phyloP scores from a whole-genome alignment of 805 yeast genomes.

The Barnettozyma californica region DNA sequence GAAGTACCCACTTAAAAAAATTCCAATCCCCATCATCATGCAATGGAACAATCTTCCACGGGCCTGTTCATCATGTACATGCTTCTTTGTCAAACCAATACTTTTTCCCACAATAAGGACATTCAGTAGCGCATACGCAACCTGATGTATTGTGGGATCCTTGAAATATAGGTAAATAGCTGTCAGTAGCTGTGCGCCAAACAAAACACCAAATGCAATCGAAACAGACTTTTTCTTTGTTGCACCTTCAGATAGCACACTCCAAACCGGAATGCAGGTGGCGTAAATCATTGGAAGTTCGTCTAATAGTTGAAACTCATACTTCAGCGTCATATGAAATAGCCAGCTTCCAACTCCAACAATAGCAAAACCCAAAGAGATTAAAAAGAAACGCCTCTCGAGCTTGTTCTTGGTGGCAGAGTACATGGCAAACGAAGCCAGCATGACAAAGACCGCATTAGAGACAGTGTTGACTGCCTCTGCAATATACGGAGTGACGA shows the following conservation, averaged over 20 bases:
- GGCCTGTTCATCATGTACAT: constrained; percentile 47
- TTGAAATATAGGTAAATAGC: constrained; percentile 64
- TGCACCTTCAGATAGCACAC: constrained; percentile 59
- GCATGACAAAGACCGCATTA: constrained; percentile 49
- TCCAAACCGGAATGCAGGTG: constrained; percentile 92
- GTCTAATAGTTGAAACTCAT: constrained; percentile 86
- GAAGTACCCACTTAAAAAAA: constrained; percentile 69
- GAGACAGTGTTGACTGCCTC: constrained; percentile 87
- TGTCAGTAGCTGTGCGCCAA: constrained; percentile 60
- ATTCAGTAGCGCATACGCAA: constrained; percentile 75
- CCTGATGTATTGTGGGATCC: constrained; percentile 86
- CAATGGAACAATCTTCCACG: constrained; percentile 47
- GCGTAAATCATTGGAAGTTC: constrained; percentile 98
- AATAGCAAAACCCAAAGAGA: constrained; percentile 73
- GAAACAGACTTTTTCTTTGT: constrained; percentile 31
- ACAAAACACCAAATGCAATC: constrained; percentile 43
- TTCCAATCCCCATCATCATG: constrained; percentile 52
- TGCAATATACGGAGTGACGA: constrained; percentile 78
- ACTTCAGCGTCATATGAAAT: constrained; percentile 92
- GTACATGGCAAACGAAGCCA: constrained; percentile 60
- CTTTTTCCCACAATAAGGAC: constrained; percentile 66
- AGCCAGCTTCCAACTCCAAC: constrained; percentile 95
- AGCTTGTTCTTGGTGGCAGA: constrained; percentile 55
- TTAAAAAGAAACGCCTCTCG: constrained; percentile 65
- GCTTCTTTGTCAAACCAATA: constrained; percentile 39